Evolutionary conservation across 257 asterid species (phyloP), one percentile per base, ranked within the genome.

Genomic region (Echium plantagineum): DNA sequence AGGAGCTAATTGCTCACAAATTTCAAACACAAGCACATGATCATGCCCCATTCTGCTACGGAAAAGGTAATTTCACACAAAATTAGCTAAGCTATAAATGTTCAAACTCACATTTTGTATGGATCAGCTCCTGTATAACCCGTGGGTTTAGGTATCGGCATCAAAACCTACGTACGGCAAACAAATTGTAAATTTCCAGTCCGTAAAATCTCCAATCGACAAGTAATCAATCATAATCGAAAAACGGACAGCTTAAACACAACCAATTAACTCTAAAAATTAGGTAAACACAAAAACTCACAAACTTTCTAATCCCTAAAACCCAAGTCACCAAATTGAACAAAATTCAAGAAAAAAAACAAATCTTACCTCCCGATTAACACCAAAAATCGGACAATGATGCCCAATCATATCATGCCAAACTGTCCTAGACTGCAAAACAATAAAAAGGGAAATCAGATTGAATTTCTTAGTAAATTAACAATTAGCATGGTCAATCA

Each of bases 101-200:
- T 28, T 28, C 54, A 69, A 64, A 21, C 86, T 74, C 82, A 86
- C 95, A 86, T 72, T 78, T 89, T 89, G 77, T 89, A 89, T 9
- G 98, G 96, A 74, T 93, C 96, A 71, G 97, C 89, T 74, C 97
- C 97, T 21, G 96, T 86, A 66, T 79, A 93, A 69, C 95, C 97
- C 32, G 89, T 81, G 51, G 96, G 98, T 66, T 84, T 83, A 4
- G 94, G 90, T 64, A 89, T 72, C n/a, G 96, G 96, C 72, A 93
- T 77, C 88, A 93, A 73, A 42, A 82, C 76, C 98, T 93, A 69
- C 24, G 65, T 59, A 66, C 51, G 38, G 28, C 56, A 30, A 42
- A 24, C 24, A 12, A 38, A 58, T n/a, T 47, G 57, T 31, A 28
- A 57, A 60, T 22, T 35, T 35, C 13, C 56, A 32, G 48, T 53